Conservation (phyloP, 352 stramenopile genomes). For the Phytopythium delawarense region DNA sequence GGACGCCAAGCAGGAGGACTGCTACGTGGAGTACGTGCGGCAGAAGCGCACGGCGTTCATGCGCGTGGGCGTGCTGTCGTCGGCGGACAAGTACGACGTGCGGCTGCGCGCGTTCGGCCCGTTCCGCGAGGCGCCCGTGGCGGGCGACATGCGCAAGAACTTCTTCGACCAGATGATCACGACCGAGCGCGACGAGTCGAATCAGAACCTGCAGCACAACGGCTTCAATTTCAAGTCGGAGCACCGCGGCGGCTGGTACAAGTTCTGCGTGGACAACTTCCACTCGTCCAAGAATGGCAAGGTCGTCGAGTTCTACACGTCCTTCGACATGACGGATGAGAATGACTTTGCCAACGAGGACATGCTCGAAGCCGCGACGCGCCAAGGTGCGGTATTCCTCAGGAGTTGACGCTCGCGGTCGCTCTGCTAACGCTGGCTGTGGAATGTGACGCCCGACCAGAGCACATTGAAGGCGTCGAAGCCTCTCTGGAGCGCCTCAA, state of each 20-base stretch:
- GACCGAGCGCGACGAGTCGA: constrained; percentile 51
- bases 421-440: background rate
- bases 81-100: constrained; percentile 67
- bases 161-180: constrained; percentile 79
- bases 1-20: constrained; percentile 49
- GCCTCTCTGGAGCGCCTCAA: constrained; percentile 57
- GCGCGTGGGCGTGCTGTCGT: constrained; percentile 74
- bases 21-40: constrained; percentile 83
- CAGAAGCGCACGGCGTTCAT: constrained; percentile 84
- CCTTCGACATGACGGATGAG: constrained; percentile 74
- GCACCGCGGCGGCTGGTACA: constrained; percentile 81
- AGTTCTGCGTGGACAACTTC: constrained; percentile 79
- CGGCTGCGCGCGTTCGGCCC: constrained; percentile 70
- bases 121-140: constrained; percentile 43
- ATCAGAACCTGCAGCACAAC: constrained; percentile 79
- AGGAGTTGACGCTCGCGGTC: background rate
- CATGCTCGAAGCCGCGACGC: constrained; percentile 56
- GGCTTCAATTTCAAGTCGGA: constrained; percentile 87
- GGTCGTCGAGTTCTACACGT: constrained; percentile 79
- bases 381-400: constrained; percentile 39
- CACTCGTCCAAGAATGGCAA: constrained; percentile 63
- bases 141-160: constrained; percentile 44
- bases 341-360: constrained; percentile 73
- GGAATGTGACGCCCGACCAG: constrained; percentile 14
- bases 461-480: constrained; percentile 66